A percentile compares a stretch with the other conserved stretches of the same genome.
Evolutionary conservation across 2,329 filamentous ascomycete species (phyloP).

Genomic region (Teratosphaeria pseudoeucalypti): DNA sequence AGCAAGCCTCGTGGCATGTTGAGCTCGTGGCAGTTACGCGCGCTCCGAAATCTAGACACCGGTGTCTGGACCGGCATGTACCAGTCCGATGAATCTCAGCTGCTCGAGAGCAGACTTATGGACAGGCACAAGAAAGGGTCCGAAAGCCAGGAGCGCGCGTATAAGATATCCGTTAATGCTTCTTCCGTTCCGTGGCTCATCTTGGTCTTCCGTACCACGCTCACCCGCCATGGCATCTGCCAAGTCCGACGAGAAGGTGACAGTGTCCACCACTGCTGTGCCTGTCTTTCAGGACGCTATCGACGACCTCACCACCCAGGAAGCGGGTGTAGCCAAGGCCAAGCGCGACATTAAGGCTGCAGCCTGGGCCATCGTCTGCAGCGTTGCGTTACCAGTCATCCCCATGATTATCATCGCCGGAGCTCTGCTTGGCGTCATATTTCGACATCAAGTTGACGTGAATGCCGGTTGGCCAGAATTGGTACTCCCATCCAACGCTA

Average conservation of each 20-base stretch:
- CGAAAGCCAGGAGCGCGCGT: no score
- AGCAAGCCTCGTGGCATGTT: neutral
- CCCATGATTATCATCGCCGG: neutral
- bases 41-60: neutral
- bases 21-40: neutral
- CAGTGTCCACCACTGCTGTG: neutral
- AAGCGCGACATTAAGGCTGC: neutral
- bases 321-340: neutral
- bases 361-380: neutral
- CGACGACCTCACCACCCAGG: neutral
- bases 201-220: neutral
- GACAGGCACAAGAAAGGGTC: neutral
- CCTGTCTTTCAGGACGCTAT: neutral
- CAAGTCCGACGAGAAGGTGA: neutral
- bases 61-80: neutral
- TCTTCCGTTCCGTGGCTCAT: neutral
- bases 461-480: neutral
- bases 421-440: neutral
- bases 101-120: neutral
- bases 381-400: neutral
- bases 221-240: neutral
- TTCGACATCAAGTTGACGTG: neutral
- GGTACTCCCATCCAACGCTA: neutral
- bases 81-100: neutral
- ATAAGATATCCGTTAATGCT: no score